Base-by-base conservation (phyloP, 2,329 filamentous ascomycete species). In the Dactylellina sp. region DNA sequence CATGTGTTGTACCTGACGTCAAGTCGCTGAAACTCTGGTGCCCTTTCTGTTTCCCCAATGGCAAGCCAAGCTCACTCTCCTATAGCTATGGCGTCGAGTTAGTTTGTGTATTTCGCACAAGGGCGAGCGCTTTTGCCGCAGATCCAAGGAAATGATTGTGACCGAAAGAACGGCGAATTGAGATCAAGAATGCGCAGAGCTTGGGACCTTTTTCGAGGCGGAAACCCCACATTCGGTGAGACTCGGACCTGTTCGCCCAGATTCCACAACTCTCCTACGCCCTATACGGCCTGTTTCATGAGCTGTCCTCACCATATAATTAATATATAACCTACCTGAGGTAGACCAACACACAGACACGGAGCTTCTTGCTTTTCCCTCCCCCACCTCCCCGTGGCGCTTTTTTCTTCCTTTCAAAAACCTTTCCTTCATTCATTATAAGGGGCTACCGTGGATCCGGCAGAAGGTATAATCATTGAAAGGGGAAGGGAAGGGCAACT, bases 1-100 rank as follows among this genome's bases (percentile, higher is more conserved):
- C 32, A 32, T 66, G 61, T 66, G 70, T 74, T 74, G 70, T 62
- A 66, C 55, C 70, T 74, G 70, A 74, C 70, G 70, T 74, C 61
- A 74, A 50, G 63, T 35, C 46, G 63, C 46, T 35, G 53, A 39
- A 50, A 57, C 61, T 56, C 56, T 66, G 35, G 47, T 12, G 39
- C 16, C 16, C 4, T 42, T 47, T 47, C 7, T n/a, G n/a, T n/a
- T n/a, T n/a, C n/a, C n/a, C n/a, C n/a, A n/a, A n/a, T n/a, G n/a
- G n/a, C n/a, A 32, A 32, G 28, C 28, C 28, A 32, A 32, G n/a
- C n/a, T n/a, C n/a, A n/a, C n/a, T n/a, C n/a, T n/a, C n/a, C n/a
- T n/a, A n/a, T n/a, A n/a, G n/a, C n/a, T n/a, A n/a, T n/a, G n/a
- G n/a, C n/a, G 9, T 9, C 28, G 9, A 4, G 28, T 5, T 9